Evolutionary conservation across 139 green algal species (phyloP).

Genomic region (Bryopsis sp.): DNA sequence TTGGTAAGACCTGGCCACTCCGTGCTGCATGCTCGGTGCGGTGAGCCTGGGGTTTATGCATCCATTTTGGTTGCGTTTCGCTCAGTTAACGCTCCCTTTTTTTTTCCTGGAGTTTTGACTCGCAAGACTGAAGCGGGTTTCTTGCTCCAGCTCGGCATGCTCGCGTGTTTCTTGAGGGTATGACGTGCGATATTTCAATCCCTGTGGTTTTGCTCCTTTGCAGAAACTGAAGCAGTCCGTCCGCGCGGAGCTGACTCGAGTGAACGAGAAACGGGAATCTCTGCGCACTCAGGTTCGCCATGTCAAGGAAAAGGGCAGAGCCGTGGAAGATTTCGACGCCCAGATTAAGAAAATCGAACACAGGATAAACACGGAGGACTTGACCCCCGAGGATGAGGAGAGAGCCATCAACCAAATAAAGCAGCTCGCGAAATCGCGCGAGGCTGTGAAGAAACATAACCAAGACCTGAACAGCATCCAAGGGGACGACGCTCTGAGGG

Average conservation of each 20-base stretch:
- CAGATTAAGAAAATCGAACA: conserved; percentile 1
- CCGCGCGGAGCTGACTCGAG: conserved; percentile 1
- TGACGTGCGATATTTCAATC: neutral
- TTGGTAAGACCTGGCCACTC: neutral
- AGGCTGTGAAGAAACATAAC: neutral
- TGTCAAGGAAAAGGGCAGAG: neutral
- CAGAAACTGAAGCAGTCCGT: conserved; percentile 11
- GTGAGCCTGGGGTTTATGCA: too few relatives aligned
- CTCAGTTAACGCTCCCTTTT: neutral
- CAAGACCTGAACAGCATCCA: neutral
- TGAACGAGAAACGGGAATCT: neutral
- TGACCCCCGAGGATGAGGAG: conserved; percentile 10
- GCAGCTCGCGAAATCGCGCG: neutral
- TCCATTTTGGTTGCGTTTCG: neutral
- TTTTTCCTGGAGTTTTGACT: neutral
- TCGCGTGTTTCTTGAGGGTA: neutral
- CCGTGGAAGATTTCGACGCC: conserved; percentile 11
- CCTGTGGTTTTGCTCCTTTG: neutral
- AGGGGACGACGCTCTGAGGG: neutral
- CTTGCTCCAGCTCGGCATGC: neutral
- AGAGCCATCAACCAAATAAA: neutral
- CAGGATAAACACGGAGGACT: conserved; percentile 6
- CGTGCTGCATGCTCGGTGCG: neutral
- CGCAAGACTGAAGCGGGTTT: neutral
- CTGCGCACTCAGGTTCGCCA: neutral